Conservation (phyloP, 371 early-diverging fungal species). For the Funneliformis caledonium region DNA sequence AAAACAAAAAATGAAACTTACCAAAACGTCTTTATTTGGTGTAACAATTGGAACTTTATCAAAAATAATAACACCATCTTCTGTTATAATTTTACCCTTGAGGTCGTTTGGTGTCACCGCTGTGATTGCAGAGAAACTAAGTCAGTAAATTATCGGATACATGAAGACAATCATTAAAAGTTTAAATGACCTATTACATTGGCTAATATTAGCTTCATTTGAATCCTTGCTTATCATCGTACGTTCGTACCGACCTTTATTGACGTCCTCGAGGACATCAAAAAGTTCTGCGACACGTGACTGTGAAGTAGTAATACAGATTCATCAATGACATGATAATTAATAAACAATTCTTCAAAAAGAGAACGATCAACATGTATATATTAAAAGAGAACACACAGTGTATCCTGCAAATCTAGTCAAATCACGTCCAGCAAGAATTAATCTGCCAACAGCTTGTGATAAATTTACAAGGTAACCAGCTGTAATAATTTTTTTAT, state of each 20-base stretch:
- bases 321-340: not conserved
- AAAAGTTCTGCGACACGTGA: conserved; percentile 80
- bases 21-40: conserved; percentile 91
- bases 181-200: conserved; percentile 40
- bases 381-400: conserved; percentile 42
- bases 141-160: not conserved
- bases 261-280: conserved; percentile 73
- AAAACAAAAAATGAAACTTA: conserved; percentile 43
- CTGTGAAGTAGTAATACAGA: conserved; percentile 37
- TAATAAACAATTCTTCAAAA: not conserved
- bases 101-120: conserved; percentile 56
- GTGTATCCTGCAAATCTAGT: conserved; percentile 82
- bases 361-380: not conserved
- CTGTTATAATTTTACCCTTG: conserved; percentile 66
- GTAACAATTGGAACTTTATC: conserved; percentile 89
- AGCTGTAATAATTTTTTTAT: conserved; percentile 48
- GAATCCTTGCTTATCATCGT: conserved; percentile 59
- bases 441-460: conserved; percentile 85
- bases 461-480: conserved; percentile 86
- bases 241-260: conserved; percentile 66
- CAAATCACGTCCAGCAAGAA: conserved; percentile 80
- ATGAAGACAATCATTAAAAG: not conserved
- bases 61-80: conserved; percentile 79
- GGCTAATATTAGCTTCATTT: conserved; percentile 46
- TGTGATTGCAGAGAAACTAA: conserved; percentile 14